phyloP scores from a whole-genome alignment of 2,329 filamentous ascomycete genomes.

The Fusarium guadeloupense region DNA sequence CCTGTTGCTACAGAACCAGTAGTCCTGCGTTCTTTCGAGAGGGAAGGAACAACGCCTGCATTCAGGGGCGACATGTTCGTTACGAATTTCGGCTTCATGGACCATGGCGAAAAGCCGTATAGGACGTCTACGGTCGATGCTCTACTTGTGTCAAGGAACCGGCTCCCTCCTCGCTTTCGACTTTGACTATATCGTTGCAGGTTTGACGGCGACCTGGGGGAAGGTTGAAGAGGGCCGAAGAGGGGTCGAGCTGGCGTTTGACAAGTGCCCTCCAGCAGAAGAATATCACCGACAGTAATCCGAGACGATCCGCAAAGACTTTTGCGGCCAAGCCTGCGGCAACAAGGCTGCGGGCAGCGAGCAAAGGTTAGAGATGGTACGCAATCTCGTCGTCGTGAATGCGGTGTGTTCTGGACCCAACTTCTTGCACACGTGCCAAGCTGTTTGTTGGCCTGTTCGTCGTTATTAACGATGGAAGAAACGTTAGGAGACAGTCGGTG shows the following conservation, averaged over 20 bases:
- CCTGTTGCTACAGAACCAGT: background rate
- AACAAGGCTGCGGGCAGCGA: background rate
- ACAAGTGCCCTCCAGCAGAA: too few species aligned
- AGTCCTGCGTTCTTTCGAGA: background rate
- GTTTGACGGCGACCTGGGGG: background rate
- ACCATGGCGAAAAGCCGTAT: background rate
- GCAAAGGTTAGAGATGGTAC: background rate
- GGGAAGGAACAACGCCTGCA: background rate
- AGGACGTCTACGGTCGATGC: background rate
- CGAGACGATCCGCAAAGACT: background rate
- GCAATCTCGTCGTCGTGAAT: background rate
- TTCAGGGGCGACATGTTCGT: background rate
- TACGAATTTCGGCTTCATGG: background rate
- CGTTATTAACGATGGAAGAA: background rate
- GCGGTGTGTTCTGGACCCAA: background rate
- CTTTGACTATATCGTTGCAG: background rate
- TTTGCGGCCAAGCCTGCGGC: background rate
- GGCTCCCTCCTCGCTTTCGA: background rate
- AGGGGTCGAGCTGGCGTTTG: background rate
- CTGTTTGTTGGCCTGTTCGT: background rate
- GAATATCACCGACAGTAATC: background rate
- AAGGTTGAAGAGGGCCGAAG: background rate
- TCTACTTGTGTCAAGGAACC: background rate
- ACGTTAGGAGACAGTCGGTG: background rate
- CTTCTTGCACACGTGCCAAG: background rate